Conservation (phyloP, 371 early-diverging fungal genomes). For the Zancudomyces culisetae region DNA sequence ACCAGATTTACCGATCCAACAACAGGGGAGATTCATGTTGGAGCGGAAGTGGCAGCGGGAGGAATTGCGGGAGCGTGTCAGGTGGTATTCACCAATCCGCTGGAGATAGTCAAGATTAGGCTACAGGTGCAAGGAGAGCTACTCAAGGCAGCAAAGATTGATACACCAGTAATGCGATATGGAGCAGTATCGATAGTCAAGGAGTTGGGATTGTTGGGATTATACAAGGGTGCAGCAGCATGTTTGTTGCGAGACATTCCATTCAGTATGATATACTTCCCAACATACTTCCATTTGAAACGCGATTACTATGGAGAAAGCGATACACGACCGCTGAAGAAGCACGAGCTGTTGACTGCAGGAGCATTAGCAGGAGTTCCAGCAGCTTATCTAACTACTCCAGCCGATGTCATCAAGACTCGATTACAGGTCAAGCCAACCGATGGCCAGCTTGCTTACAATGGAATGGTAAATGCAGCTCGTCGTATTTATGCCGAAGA, state of each 20-base stretch:
- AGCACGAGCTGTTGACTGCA: conserved; percentile 62
- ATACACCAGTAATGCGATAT: conserved; percentile 27
- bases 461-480: conserved; percentile 70
- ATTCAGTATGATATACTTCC: conserved; percentile 93
- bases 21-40: conserved; percentile 51
- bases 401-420: conserved; percentile 97
- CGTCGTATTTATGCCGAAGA: conserved; percentile 76
- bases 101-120: conserved; percentile 96
- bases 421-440: conserved; percentile 85
- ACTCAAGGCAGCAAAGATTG: conserved; percentile 28
- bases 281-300: conserved; percentile 48
- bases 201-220: conserved; percentile 74
- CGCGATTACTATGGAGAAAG: conserved; percentile 45
- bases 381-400: conserved; percentile 90
- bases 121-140: conserved; percentile 76
- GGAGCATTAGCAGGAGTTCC: conserved; percentile 95
- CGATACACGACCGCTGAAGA: conserved; percentile 43
- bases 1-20: conserved; percentile 38
- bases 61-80: conserved; percentile 80
- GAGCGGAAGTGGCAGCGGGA: conserved; percentile 74
- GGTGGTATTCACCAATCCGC: conserved; percentile 88
- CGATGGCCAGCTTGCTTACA: conserved; percentile 62
- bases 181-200: conserved; percentile 81
- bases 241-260: conserved; percentile 91
- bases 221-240: conserved; percentile 88